phyloP scores from a whole-genome alignment of 2,329 filamentous ascomycete species.

The Lithohypha guttulata region DNA sequence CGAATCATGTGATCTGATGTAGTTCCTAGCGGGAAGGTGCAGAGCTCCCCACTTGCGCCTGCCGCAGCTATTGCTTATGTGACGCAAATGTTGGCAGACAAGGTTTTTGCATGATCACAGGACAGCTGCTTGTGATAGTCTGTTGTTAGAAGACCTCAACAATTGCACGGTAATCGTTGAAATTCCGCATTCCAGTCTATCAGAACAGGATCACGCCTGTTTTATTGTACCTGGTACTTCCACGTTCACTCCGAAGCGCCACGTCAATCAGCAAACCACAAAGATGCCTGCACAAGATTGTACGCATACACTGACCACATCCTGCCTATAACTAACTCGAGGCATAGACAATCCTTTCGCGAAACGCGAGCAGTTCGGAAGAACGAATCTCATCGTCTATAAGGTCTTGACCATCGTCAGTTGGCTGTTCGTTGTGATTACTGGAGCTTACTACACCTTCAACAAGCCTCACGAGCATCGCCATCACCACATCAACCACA shows the following conservation, averaged over 20 bases:
- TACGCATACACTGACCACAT: slow-evolving; percentile 15
- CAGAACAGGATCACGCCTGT: background rate
- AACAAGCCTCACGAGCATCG: slow-evolving; percentile 52
- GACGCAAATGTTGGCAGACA: no score
- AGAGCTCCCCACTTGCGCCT: no score
- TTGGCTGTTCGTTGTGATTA: slow-evolving; percentile 63
- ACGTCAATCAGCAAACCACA: background rate
- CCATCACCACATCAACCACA: slow-evolving; percentile 42
- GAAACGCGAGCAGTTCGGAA: slow-evolving; percentile 55
- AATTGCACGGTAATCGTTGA: background rate
- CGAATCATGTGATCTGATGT: no score
- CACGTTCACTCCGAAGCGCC: background rate
- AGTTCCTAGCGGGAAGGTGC: no score
- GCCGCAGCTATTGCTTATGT: no score
- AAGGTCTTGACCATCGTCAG: slow-evolving; percentile 63
- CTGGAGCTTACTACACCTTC: slow-evolving; percentile 64
- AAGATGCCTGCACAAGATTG: slow-evolving; percentile 9
- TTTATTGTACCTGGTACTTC: background rate
- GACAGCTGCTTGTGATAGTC: slow-evolving; percentile 5
- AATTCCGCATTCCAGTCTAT: background rate
- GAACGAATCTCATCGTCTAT: slow-evolving; percentile 56
- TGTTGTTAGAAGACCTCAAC: background rate
- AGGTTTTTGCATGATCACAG: slow-evolving; percentile 5
- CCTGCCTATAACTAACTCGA: background rate
- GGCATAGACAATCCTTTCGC: slow-evolving; percentile 63